Evolutionary conservation across 2,329 filamentous ascomycete species (phyloP), one percentile per base, ranked within the genome.

Genomic region (Metarhizium anisopliae): DNA sequence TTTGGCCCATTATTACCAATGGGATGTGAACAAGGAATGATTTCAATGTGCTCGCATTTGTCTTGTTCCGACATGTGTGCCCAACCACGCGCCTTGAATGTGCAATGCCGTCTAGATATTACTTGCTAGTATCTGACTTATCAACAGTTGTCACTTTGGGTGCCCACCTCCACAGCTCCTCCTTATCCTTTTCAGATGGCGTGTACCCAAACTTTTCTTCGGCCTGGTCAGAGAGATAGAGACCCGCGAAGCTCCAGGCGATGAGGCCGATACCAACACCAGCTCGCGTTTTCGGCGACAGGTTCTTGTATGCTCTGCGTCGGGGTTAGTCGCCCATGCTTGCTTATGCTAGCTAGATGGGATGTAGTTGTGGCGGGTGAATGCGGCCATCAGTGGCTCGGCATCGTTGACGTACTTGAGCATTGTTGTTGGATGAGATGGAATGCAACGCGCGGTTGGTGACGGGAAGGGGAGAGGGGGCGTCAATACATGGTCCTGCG

Each of bases 241-340:
- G 77, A 16, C 90, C 92, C 45, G 83, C 74, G 45, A 77, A 74
- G 14, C 89, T 90, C 82, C 90, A 96, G 38, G 82, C 82, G 66
- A 96, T 83, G 61, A 95, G 72, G 63, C 84, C 87, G 51, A 84
- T 68, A 62, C 92, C 92, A 59, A 95, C 78, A 51, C 85, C 72
- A 47, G 89, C 72, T 56, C 88, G 87, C 29, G 87, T 86, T 62
- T 81, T 85, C 18, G 86, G 81, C 3, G 85, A 74, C 54, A 95
- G 84, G 63, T 81, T 83, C 66, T 80, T 85, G 75, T 91, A 95
- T 53, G 84, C 77, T 64, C 85, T 88, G 53, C 10, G 20, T 14
- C 45, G 11, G 11, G 11, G 14, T 49, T 30, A 49, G 45, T 29
- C 13, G 43, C 25, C 25, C 25, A 25, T 11, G 32, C 10, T 35